phyloP scores from a whole-genome alignment of 2,329 filamentous ascomycete genomes.

The Ceratocystis ficicola region DNA sequence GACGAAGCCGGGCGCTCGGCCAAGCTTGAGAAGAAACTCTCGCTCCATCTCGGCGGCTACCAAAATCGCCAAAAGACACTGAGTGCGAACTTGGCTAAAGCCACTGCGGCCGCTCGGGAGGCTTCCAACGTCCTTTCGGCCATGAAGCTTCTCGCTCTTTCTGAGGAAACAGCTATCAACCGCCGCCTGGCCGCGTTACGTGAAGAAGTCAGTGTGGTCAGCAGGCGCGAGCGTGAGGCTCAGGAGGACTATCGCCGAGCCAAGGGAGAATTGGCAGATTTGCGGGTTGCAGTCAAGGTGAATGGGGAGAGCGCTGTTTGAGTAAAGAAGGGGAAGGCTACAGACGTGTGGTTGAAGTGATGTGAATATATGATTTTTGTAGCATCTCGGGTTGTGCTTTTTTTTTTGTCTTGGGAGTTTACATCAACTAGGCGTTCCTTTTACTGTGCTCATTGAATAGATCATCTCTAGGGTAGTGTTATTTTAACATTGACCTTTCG shows the following conservation, averaged over 20 bases:
- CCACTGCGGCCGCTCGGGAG: conserved; percentile 60
- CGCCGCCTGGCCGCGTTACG: conserved; percentile 61
- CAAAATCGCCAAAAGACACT: conserved; percentile 73
- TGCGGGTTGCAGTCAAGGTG: conserved; percentile 31
- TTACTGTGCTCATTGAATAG: background rate
- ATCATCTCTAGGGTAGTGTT: too few species aligned
- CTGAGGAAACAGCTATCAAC: conserved; percentile 64
- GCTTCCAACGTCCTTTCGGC: conserved; percentile 59
- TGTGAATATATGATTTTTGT: background rate
- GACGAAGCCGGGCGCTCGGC: conserved; percentile 65
- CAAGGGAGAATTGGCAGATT: conserved; percentile 61
- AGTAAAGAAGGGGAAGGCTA: background rate
- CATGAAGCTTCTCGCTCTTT: conserved; percentile 63
- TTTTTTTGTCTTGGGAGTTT: background rate
- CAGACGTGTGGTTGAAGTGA: background rate
- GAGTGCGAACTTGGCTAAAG: conserved; percentile 64
- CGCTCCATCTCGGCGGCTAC: conserved; percentile 77
- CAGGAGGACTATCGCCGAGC: conserved; percentile 71
- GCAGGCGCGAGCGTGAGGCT: conserved; percentile 72
- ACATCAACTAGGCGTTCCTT: conserved; percentile 6
- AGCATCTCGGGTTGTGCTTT: background rate
- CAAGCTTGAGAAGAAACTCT: conserved; percentile 89
- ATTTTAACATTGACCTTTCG: background rate
- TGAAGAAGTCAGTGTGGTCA: conserved; percentile 73
- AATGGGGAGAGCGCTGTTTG: background rate